Percentiles rank a stretch among this genome's conserved stretches.
Conservation (phyloP, 768 basidiomycete species). For the Amanita fuliginea region DNA sequence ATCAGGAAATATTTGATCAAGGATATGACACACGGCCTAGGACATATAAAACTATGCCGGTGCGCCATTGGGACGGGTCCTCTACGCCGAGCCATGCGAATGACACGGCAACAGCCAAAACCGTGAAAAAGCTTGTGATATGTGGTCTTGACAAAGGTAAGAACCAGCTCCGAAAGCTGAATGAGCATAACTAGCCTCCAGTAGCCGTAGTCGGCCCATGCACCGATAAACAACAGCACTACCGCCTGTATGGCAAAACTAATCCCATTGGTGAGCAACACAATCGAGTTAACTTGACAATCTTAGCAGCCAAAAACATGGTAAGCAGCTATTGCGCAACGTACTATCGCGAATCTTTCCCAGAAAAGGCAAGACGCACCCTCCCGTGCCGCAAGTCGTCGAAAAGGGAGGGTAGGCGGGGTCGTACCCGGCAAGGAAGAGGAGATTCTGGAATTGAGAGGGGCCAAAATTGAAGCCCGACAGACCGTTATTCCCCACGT, state of each 20-base stretch:
- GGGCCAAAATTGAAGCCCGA: slow-evolving; percentile 66
- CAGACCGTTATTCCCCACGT: slow-evolving; percentile 57
- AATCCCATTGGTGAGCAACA: slow-evolving; percentile 69
- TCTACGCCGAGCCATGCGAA: slow-evolving; percentile 75
- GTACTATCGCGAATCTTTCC: slow-evolving; percentile 49
- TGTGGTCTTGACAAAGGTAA: slow-evolving; percentile 39
- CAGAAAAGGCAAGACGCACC: slow-evolving; percentile 58
- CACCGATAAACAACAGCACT: slow-evolving; percentile 53
- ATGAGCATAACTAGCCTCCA: slow-evolving; percentile 37
- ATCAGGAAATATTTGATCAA: not conserved
- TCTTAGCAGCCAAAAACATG: not conserved
- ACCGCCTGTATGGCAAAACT: slow-evolving; percentile 69
- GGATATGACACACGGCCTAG: slow-evolving; percentile 38
- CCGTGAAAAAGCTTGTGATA: slow-evolving; percentile 66
- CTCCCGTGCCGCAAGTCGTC: slow-evolving; percentile 36
- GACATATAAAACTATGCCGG: slow-evolving; percentile 51
- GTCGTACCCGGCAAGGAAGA: slow-evolving; percentile 66
- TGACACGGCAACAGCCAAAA: slow-evolving; percentile 53
- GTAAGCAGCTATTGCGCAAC: slow-evolving; percentile 13
- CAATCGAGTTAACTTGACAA: slow-evolving; percentile 58
- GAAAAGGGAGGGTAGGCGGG: slow-evolving; percentile 46
- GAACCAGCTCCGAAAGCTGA: not conserved
- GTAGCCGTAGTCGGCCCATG: slow-evolving; percentile 75
- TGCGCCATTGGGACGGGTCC: slow-evolving; percentile 50
- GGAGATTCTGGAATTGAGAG: slow-evolving; percentile 64